These are phyloP conservation scores for Petunia hybrid DNA, from an alignment of 305 asterid species.

Conservation along the genomic window DNA sequence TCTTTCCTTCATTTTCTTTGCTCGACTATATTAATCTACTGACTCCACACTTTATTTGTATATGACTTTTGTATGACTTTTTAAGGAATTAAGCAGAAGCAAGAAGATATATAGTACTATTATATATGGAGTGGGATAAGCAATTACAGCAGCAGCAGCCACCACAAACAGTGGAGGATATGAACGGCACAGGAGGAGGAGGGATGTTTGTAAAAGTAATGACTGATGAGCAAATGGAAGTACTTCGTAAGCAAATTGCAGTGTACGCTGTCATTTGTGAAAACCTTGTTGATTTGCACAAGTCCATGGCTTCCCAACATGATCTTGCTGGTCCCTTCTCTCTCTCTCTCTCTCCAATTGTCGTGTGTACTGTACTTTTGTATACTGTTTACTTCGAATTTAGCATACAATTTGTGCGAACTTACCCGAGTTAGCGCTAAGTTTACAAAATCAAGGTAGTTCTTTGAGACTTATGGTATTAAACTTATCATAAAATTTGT, in stretches of 20 bases:
- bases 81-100: conserved; percentile 37
- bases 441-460: too few relatives aligned
- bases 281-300: conserved; percentile 89
- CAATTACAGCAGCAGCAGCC: conserved; percentile 40
- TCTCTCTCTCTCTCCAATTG: conserved; percentile 15
- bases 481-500: too few relatives aligned
- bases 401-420: too few relatives aligned
- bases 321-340: conserved; percentile 72
- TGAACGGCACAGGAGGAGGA: conserved; percentile 45
- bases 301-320: conserved; percentile 90
- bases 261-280: conserved; percentile 88
- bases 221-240: conserved; percentile 98
- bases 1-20: conserved; percentile 25
- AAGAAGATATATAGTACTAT: background rate
- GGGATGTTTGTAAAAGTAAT: conserved; percentile 91
- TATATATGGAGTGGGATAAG: conserved; percentile 81
- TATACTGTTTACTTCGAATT: too few relatives aligned
- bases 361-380: background rate
- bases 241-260: conserved; percentile 91
- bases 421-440: too few relatives aligned
- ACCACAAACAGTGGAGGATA: conserved; percentile 57
- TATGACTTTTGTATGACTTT: background rate
- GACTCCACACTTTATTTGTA: too few relatives aligned
- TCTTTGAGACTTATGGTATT: too few relatives aligned
- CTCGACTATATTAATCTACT: too few relatives aligned